Percentiles rank a stretch among this genome's conserved stretches.
Evolutionary conservation across 345 rosid genomes (phyloP).

Genomic region (Aurinia saxatilis): DNA sequence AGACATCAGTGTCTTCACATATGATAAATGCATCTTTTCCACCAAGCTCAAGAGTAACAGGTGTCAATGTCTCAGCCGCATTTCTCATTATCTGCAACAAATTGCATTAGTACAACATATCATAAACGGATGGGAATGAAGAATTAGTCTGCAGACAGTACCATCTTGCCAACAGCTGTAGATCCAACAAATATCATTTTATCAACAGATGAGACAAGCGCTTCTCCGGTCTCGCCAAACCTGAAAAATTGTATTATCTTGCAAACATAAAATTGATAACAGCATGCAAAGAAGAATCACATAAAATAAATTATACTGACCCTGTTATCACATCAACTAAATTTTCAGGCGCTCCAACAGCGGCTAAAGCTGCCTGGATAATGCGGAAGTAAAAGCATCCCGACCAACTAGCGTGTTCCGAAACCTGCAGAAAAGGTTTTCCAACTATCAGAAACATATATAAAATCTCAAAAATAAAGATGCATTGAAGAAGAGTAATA

Average conservation of each 20-base stretch:
- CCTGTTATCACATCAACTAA: conserved; percentile 92
- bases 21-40: conserved; percentile 95
- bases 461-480: background rate
- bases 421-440: conserved; percentile 43
- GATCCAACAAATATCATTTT: conserved; percentile 97
- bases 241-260: conserved; percentile 29
- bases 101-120: conserved; percentile 5
- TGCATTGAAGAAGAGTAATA: background rate
- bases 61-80: conserved; percentile 71
- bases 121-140: conserved; percentile 6
- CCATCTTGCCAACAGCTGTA: conserved; percentile 92
- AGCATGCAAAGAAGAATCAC: background rate
- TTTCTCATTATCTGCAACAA: conserved; percentile 85
- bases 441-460: conserved; percentile 13
- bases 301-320: conserved; percentile 31
- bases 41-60: conserved; percentile 96
- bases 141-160: conserved; percentile 27
- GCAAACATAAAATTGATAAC: conserved; percentile 2
- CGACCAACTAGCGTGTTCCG: conserved; percentile 96
- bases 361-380: conserved; percentile 95
- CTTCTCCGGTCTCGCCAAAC: conserved; percentile 96
- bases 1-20: conserved; percentile 82
- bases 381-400: conserved; percentile 90
- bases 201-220: conserved; percentile 84
- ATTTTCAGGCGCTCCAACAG: conserved; percentile 95